phyloP scores from a whole-genome alignment of 306 rosid genomes.

The Geum urbanum region DNA sequence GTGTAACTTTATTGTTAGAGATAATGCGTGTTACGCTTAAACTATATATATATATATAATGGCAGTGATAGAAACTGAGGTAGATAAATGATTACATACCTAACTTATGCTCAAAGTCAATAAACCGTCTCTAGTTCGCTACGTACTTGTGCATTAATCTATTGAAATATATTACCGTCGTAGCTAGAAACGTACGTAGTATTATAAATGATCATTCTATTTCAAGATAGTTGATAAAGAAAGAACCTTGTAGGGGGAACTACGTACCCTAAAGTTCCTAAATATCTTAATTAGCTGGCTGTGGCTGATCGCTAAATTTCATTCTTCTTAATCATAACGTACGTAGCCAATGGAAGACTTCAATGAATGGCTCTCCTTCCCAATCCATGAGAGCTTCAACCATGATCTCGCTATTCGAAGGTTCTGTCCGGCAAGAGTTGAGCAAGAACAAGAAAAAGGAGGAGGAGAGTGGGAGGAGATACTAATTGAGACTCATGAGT shows the following conservation, averaged over 20 bases:
- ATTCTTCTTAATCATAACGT: constrained; percentile 7
- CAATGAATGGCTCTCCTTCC: constrained; percentile 39
- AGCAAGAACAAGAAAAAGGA: constrained; percentile 48
- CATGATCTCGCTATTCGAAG: constrained; percentile 65
- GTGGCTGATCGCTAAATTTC: neutral
- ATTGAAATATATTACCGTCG: no score
- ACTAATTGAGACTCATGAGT: constrained; percentile 33
- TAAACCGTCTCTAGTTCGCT: neutral
- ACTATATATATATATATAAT: no score
- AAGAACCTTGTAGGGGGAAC: constrained; percentile 5
- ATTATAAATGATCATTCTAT: neutral
- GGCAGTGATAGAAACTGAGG: neutral
- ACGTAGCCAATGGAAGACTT: constrained; percentile 45
- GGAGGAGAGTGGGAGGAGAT: constrained; percentile 35
- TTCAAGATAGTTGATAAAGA: constrained; percentile 18
- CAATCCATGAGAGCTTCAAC: constrained; percentile 34
- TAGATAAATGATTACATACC: neutral
- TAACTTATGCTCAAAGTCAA: neutral
- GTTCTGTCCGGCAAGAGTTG: constrained; percentile 65
- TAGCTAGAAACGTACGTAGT: no score
- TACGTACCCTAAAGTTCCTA: neutral
- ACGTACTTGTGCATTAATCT: no score
- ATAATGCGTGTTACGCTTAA: neutral
- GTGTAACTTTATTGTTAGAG: neutral
- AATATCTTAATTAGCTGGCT: neutral